Evolutionary conservation across 768 basidiomycete genomes (phyloP).

Genomic region (Mycena leptocephala): DNA sequence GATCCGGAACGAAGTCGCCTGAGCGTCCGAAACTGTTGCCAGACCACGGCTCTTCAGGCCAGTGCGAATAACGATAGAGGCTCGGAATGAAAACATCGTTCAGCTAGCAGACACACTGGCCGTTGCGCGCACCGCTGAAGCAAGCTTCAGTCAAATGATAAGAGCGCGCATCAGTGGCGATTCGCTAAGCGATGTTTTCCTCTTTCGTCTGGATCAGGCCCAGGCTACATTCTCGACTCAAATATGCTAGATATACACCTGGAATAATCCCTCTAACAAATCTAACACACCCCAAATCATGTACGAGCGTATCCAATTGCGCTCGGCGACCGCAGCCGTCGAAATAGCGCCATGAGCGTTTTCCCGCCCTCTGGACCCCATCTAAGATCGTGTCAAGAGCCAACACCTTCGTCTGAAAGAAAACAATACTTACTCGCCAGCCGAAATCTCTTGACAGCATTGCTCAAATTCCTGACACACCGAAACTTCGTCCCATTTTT

Average conservation of each 20-base stretch:
- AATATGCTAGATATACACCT: neutral
- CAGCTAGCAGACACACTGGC: neutral
- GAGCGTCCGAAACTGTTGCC: constrained; percentile 42
- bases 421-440: constrained; percentile 73
- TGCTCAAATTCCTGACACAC: constrained; percentile 75
- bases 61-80: constrained; percentile 40
- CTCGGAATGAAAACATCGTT: constrained; percentile 46
- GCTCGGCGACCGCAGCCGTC: constrained; percentile 75
- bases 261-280: neutral
- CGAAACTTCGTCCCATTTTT: constrained; percentile 81
- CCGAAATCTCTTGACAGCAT: constrained; percentile 81
- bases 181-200: neutral
- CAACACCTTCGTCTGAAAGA: neutral
- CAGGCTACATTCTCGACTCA: too few species aligned
- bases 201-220: too few species aligned
- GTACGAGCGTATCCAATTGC: constrained; percentile 39
- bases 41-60: constrained; percentile 43
- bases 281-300: neutral
- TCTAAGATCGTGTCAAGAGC: constrained; percentile 51
- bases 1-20: constrained; percentile 66
- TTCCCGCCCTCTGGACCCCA: constrained; percentile 84
- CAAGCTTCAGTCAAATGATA: neutral
- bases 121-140: neutral
- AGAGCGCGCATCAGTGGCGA: neutral
- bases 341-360: constrained; percentile 77